These are phyloP conservation scores for Davidsoniella virescens DNA, from an alignment of 2,329 filamentous ascomycete genomes.

Conservation along the genomic window DNA sequence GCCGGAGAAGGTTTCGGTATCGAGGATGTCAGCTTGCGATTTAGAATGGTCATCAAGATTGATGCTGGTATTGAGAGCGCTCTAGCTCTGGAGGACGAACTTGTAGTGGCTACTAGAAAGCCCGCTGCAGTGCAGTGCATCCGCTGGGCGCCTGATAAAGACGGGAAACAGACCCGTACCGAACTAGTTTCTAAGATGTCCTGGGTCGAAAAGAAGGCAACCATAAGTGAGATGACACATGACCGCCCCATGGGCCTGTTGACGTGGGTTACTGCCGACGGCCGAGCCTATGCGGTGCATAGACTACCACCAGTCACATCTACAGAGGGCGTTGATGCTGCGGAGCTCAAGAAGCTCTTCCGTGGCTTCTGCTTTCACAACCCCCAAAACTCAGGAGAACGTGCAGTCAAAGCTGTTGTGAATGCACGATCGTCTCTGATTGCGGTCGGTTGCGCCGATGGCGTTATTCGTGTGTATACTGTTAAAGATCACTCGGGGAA, in stretches of 20 bases:
- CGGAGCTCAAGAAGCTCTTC: constrained; percentile 49
- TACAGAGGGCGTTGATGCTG: constrained; percentile 24
- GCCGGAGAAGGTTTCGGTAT: constrained; percentile 71
- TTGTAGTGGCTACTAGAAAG: constrained; percentile 80
- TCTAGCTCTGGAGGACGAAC: constrained; percentile 77
- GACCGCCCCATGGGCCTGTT: constrained; percentile 93
- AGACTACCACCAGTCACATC: constrained; percentile 29
- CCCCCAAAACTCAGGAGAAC: constrained; percentile 41
- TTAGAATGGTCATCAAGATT: constrained; percentile 95
- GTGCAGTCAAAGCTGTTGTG: constrained; percentile 61
- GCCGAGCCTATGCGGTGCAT: constrained; percentile 81
- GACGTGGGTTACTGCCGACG: constrained; percentile 82
- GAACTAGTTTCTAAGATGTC: constrained; percentile 76
- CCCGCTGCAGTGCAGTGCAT: constrained; percentile 95
- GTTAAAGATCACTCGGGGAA: constrained; percentile 89
- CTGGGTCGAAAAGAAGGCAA: constrained; percentile 65
- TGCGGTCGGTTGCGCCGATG: constrained; percentile 67
- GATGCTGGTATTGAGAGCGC: constrained; percentile 86
- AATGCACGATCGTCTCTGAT: constrained; percentile 92
- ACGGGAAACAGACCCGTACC: constrained; percentile 72
- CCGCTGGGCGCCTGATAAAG: constrained; percentile 73
- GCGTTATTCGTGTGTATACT: constrained; percentile 74
- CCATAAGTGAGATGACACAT: constrained; percentile 71
- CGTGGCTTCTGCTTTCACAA: constrained; percentile 81
- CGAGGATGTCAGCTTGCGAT: constrained; percentile 74